Evolutionary conservation across 1,139 yeast genomes (phyloP).

Genomic region (Kluyveromyces sp.): DNA sequence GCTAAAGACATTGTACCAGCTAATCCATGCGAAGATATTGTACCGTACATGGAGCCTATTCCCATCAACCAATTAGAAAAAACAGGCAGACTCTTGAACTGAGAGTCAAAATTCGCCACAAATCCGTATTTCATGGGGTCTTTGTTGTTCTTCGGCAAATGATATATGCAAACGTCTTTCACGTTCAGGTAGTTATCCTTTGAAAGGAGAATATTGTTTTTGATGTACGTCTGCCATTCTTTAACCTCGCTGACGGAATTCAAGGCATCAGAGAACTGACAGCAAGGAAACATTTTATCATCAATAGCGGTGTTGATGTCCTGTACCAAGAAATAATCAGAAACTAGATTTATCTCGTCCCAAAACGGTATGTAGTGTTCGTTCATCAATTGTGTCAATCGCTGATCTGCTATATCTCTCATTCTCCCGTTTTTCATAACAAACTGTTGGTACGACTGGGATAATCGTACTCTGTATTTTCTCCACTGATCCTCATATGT

Average conservation of each 20-base stretch:
- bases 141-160: slow-evolving; percentile 19
- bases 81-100: slow-evolving; percentile 20
- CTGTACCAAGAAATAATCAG: slow-evolving; percentile 12
- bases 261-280: slow-evolving; percentile 3
- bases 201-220: slow-evolving; percentile 23
- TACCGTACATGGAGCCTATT: slow-evolving; percentile 24
- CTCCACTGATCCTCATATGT: slow-evolving; percentile 16
- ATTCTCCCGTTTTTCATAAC: slow-evolving; percentile 22
- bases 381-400: slow-evolving; percentile 24
- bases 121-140: slow-evolving; percentile 23
- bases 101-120: slow-evolving; percentile 23
- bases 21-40: slow-evolving; percentile 27
- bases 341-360: slow-evolving; percentile 25
- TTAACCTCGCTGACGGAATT: slow-evolving; percentile 3
- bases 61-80: slow-evolving; percentile 31
- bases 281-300: slow-evolving; percentile 5
- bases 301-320: slow-evolving; percentile 1
- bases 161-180: slow-evolving; percentile 29
- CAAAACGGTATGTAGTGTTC: slow-evolving; percentile 29
- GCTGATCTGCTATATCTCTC: slow-evolving; percentile 10
- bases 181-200: slow-evolving; percentile 27
- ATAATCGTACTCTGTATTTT: slow-evolving; percentile 20
- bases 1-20: slow-evolving; percentile 22
- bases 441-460: slow-evolving; percentile 27
- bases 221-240: slow-evolving; percentile 27